Evolutionary conservation across 2,329 filamentous ascomycete genomes (phyloP).

Genomic region (Trichoderma breve): DNA sequence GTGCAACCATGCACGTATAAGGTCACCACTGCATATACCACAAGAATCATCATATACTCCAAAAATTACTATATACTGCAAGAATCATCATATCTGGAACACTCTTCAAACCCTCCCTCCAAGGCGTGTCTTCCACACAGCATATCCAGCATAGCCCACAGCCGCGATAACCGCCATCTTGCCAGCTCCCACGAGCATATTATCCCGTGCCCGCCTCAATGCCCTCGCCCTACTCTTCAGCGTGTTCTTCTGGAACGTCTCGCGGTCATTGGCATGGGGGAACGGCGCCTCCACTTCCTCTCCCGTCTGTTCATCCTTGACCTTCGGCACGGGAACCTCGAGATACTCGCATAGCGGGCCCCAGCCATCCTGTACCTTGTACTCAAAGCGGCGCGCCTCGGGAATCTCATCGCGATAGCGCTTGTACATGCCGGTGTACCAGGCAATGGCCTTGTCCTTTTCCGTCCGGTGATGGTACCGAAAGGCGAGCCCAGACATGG

Average conservation of each 20-base stretch:
- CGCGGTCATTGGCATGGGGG: constrained; percentile 34
- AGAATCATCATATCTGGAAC: background rate
- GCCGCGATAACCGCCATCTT: constrained; percentile 22
- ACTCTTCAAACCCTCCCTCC: constrained; percentile 18
- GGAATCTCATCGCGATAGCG: constrained; percentile 37
- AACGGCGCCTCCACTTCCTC: constrained; percentile 34
- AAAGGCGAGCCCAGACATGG: constrained; percentile 29
- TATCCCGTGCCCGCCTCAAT: constrained; percentile 27
- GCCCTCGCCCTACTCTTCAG: constrained; percentile 19
- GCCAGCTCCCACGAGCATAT: constrained; percentile 27
- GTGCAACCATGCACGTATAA: background rate
- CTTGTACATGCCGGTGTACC: constrained; percentile 38
- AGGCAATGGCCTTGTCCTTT: constrained; percentile 38
- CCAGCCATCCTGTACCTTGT: constrained; percentile 41
- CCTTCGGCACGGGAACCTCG: constrained; percentile 37
- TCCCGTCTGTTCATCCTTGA: constrained; percentile 32
- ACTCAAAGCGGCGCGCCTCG: constrained; percentile 38
- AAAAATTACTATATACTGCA: background rate
- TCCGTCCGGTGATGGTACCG: constrained; percentile 34
- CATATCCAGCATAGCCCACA: constrained; percentile 33
- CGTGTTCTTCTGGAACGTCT: constrained; percentile 25
- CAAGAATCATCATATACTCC: background rate
- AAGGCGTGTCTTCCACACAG: constrained; percentile 31
- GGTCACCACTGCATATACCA: background rate
- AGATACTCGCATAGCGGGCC: constrained; percentile 42